Percentiles rank a stretch among this genome's conserved stretches.
phyloP scores from a whole-genome alignment of 1,139 yeast genomes.

The Geotrichum australiense region DNA sequence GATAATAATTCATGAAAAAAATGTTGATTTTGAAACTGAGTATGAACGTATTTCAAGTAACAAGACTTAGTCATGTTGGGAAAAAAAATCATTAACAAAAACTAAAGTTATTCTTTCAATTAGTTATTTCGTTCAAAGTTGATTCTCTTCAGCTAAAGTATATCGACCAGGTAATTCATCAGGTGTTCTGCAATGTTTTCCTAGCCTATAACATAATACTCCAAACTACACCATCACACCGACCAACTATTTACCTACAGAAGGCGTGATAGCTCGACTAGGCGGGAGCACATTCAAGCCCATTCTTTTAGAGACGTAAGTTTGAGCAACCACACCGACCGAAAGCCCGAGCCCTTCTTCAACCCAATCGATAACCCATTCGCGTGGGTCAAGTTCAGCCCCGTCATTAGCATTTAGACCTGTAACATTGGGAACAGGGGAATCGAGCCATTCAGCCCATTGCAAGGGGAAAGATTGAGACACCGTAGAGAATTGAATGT shows the following conservation, averaged over 20 bases:
- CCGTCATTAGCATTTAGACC: slow-evolving; percentile 1
- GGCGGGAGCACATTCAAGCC: slow-evolving; percentile 38
- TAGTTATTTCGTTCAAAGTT: too few relatives aligned
- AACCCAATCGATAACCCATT: slow-evolving; percentile 95
- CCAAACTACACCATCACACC: neutral
- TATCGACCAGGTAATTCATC: too few relatives aligned
- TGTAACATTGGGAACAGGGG: slow-evolving; percentile 21
- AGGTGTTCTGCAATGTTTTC: too few relatives aligned
- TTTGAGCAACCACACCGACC: slow-evolving; percentile 82
- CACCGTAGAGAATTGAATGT: slow-evolving; percentile 62
- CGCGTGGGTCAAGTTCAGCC: slow-evolving; percentile 71
- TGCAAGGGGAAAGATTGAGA: slow-evolving; percentile 85
- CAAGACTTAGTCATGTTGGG: too few relatives aligned
- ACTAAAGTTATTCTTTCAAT: too few relatives aligned
- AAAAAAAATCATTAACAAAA: too few relatives aligned
- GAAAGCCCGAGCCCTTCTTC: slow-evolving; percentile 72
- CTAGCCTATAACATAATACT: neutral
- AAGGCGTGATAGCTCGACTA: slow-evolving; percentile 11
- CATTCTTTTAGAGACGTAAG: slow-evolving; percentile 88
- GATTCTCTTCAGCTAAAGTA: too few relatives aligned
- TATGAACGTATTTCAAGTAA: too few relatives aligned
- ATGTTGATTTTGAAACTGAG: too few relatives aligned
- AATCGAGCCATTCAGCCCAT: slow-evolving; percentile 83
- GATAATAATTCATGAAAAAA: too few relatives aligned
- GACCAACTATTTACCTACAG: slow-evolving; percentile 2